Base-by-base conservation (phyloP, 1,139 yeast species). In the Zygoascus meyerae region DNA sequence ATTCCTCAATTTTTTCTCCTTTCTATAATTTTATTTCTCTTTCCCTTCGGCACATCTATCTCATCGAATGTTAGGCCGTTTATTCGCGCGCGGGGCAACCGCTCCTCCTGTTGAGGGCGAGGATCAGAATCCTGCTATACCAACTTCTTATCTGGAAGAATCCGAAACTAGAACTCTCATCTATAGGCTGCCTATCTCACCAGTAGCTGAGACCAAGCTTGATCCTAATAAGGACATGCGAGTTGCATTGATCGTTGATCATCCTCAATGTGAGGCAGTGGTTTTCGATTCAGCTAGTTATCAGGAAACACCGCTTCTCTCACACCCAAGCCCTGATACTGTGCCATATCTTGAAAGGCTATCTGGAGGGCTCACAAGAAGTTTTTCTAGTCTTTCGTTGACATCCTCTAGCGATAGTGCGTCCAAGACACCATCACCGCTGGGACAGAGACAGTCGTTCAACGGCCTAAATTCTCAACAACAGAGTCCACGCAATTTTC, bases 141-240 rank as follows among this genome's bases (percentile, higher is more conserved):
- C 59, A 8, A 49, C 55, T 9, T 58, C 63, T 21, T 51, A 57
- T 21, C 48, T 58, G 16, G 64, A 60, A 40, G 65, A 61, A 40
- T 53, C 57, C 7, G 61, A 59, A 40, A 59, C 63, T 10, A 50
- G 61, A 10, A 55, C 50, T 21, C 51, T 61, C 18, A 51, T 61
- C 33, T 61, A 60, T 46, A 63, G 65, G 21, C 54, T 52, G 4
- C 47, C 48, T 7, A 49, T 47, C 31, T 34, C 47, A 7, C 29
- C 51, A 9, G 26, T 34, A 11, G 16, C 36, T 4, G 45, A 42
- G 21, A 29, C 30, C 3, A 34, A 29, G 12, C 47, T 52, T 7
- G 56, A 55, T 37, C 45, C 49, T 17, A 41, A 38, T n/a, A 51
- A 48, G 16, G 62, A 60, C 45, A 49, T 60, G 12, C 53, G 64